Conservation (phyloP, 2,329 filamentous ascomycete genomes). For the Sarocladium kiliense region DNA sequence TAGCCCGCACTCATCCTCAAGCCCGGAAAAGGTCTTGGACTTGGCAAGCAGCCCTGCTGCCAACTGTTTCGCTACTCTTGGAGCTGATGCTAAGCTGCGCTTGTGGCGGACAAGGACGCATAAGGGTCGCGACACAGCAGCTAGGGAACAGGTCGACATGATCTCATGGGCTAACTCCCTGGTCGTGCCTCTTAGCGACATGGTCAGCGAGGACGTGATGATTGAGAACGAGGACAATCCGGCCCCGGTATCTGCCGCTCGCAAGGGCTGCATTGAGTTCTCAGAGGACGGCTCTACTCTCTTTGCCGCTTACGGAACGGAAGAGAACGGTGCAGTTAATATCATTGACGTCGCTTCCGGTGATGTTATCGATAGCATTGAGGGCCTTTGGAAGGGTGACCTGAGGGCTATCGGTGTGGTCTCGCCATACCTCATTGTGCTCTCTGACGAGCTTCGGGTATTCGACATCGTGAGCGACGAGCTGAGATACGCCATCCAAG, state of each 20-base stretch:
- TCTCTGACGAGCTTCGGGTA: constrained; percentile 69
- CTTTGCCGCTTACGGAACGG: constrained; percentile 58
- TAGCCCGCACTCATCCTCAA: constrained; percentile 63
- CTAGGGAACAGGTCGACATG: background rate
- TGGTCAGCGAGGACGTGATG: constrained; percentile 36
- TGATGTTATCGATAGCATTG: constrained; percentile 59
- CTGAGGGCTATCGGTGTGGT: constrained; percentile 67
- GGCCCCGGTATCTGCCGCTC: background rate
- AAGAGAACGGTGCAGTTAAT: constrained; percentile 59
- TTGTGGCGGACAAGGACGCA: constrained; percentile 76
- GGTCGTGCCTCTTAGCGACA: constrained; percentile 48
- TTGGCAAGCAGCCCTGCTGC: constrained; percentile 65
- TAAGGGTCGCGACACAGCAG: constrained; percentile 51
- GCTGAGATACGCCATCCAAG: constrained; percentile 59
- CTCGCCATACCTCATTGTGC: constrained; percentile 66
- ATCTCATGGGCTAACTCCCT: constrained; percentile 67
- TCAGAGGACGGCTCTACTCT: constrained; percentile 81
- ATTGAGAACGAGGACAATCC: constrained; percentile 22
- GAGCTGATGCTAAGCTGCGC: constrained; percentile 71
- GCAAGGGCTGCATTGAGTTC: constrained; percentile 64
- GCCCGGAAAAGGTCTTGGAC: constrained; percentile 60
- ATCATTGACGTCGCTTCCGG: constrained; percentile 71
- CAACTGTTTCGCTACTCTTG: constrained; percentile 76
- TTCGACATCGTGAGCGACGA: constrained; percentile 82
- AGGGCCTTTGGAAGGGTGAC: constrained; percentile 60